phyloP scores from a whole-genome alignment of 768 basidiomycete genomes.

The Neoboletus magnificus region DNA sequence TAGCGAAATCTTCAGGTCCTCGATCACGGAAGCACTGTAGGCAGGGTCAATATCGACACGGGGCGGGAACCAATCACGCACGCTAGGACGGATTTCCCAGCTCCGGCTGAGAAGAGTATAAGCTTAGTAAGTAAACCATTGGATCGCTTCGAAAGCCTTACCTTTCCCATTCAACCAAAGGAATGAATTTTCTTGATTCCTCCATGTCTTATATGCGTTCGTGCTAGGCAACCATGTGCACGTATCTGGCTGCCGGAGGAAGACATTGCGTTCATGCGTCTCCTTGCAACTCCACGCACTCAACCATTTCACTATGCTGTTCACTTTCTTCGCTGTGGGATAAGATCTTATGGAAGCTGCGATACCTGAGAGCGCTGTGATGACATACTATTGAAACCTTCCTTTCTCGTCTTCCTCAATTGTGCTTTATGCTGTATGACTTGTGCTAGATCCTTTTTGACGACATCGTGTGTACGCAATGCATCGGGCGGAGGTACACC shows the following conservation, averaged over 20 bases:
- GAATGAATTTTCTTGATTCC: background rate
- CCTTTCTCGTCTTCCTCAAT: background rate
- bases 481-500: background rate
- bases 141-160: background rate
- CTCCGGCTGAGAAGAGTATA: constrained; percentile 1
- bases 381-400: background rate
- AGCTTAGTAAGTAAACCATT: background rate
- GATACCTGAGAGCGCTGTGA: background rate
- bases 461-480: too few relatives aligned
- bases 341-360: background rate
- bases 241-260: constrained; percentile 2
- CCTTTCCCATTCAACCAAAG: constrained; percentile 18
- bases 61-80: background rate
- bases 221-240: constrained; percentile 12
- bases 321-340: background rate
- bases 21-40: constrained; percentile 15
- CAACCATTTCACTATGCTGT: background rate
- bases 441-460: too few relatives aligned
- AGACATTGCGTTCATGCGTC: background rate
- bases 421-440: background rate
- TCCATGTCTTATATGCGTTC: constrained; percentile 4
- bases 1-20: background rate
- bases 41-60: background rate
- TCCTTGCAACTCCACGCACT: background rate
- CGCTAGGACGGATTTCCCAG: constrained; percentile 17